Conservation (phyloP, 768 basidiomycete species). For the Cyclocybe cylindracea region DNA sequence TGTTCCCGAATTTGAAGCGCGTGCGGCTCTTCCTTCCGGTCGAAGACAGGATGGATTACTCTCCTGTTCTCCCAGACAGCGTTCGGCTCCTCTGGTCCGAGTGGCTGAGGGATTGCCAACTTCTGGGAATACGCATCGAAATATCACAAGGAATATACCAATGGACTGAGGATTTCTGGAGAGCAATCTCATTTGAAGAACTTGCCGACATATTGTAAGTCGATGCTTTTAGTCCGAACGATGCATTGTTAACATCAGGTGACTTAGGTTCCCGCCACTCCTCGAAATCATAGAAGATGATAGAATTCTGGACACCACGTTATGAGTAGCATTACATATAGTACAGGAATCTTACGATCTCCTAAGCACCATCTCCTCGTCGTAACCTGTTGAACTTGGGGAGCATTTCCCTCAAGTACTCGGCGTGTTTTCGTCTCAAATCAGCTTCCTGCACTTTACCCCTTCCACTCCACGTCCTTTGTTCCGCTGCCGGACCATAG, state of each 20-base stretch:
- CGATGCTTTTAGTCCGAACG: not conserved
- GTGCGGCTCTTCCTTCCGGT: constrained; percentile 9
- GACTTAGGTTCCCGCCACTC: too few relatives aligned
- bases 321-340: not conserved
- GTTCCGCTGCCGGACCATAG: constrained; percentile 75
- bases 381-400: constrained; percentile 85
- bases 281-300: not conserved
- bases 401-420: constrained; percentile 90
- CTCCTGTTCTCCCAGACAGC: not conserved
- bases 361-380: constrained; percentile 49
- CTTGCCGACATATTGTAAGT: constrained; percentile 11
- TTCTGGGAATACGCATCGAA: constrained; percentile 11
- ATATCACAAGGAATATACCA: constrained; percentile 17
- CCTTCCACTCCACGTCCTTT: constrained; percentile 83
- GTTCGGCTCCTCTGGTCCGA: constrained; percentile 4
- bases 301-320: not conserved
- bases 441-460: constrained; percentile 84
- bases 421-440: constrained; percentile 82
- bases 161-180: constrained; percentile 16
- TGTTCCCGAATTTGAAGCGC: constrained; percentile 10
- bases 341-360: not conserved
- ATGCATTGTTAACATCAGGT: not conserved
- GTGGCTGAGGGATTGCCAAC: constrained; percentile 9
- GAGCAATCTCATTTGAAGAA: constrained; percentile 1
- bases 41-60: not conserved